phyloP scores from a whole-genome alignment of 805 yeast genomes.

The Candida dajiaensis region DNA sequence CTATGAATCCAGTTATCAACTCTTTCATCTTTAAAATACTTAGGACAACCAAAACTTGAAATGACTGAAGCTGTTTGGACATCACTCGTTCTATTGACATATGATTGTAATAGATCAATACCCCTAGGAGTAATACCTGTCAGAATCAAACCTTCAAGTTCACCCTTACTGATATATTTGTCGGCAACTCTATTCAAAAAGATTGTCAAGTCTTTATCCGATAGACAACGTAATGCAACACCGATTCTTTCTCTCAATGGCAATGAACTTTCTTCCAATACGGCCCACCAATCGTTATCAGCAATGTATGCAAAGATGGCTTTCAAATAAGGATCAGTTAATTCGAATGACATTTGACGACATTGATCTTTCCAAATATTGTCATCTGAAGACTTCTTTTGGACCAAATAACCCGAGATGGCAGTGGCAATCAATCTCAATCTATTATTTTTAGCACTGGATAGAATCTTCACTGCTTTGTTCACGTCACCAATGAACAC shows the following conservation, averaged over 20 bases:
- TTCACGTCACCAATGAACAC: constrained; percentile 86
- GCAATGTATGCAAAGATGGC: constrained; percentile 92
- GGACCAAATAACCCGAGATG: constrained; percentile 80
- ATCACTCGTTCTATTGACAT: constrained; percentile 83
- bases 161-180: constrained; percentile 70
- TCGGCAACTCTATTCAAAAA: constrained; percentile 69
- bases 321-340: constrained; percentile 82
- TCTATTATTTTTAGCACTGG: constrained; percentile 64
- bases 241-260: constrained; percentile 88
- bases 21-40: constrained; percentile 68
- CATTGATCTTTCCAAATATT: constrained; percentile 90
- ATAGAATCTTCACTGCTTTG: constrained; percentile 73
- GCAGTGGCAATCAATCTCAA: constrained; percentile 85
- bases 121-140: constrained; percentile 92
- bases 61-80: constrained; percentile 88
- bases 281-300: constrained; percentile 96
- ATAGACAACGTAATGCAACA: constrained; percentile 79
- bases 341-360: constrained; percentile 77
- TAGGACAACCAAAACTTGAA: constrained; percentile 75
- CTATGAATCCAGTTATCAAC: constrained; percentile 75
- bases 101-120: constrained; percentile 73
- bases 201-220: constrained; percentile 69
- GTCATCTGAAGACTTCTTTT: constrained; percentile 38
- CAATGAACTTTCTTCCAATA: constrained; percentile 79
- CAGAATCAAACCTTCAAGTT: constrained; percentile 81